phyloP scores from a whole-genome alignment of 2,329 filamentous ascomycete species.

The Penicillium corylophilum region DNA sequence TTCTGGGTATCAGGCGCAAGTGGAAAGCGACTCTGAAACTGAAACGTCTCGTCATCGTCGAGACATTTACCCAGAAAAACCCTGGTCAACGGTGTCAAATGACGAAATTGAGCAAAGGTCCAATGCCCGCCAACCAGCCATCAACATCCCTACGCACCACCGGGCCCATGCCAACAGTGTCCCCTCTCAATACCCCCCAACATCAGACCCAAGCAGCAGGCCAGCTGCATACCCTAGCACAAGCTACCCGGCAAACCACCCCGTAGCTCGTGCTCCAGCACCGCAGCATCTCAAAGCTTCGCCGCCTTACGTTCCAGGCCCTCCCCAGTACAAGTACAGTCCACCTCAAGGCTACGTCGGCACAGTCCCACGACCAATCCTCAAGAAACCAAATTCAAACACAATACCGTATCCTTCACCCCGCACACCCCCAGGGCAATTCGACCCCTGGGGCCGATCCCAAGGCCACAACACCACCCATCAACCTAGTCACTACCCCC shows the following conservation, averaged over 20 bases:
- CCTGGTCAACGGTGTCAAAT: constrained; percentile 11
- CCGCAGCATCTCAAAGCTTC: not conserved
- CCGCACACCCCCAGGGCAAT: constrained; percentile 16
- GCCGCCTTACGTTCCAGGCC: constrained; percentile 1
- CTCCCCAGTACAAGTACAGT: constrained; percentile 9
- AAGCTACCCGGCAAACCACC: constrained; percentile 8
- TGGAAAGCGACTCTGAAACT: constrained; percentile 35
- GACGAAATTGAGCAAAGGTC: constrained; percentile 18
- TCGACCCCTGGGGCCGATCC: constrained; percentile 10
- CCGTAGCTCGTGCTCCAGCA: constrained; percentile 8
- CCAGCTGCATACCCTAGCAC: constrained; percentile 9
- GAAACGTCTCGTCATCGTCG: constrained; percentile 14
- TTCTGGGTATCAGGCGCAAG: constrained; percentile 36
- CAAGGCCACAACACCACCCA: constrained; percentile 13
- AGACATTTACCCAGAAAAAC: constrained; percentile 6
- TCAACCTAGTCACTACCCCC: constrained; percentile 15
- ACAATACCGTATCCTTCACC: constrained; percentile 12
- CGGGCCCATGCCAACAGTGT: constrained; percentile 14
- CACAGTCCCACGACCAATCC: constrained; percentile 16
- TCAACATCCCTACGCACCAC: constrained; percentile 3
- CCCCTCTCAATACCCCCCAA: constrained; percentile 10
- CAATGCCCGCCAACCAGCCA: constrained; percentile 4
- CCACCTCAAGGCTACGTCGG: constrained; percentile 7
- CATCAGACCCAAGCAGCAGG: constrained; percentile 6
- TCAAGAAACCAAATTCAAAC: constrained; percentile 7